Percentiles rank a stretch among this genome's conserved stretches.
Conservation (phyloP, 164 flowering plant species). For the Berberis thunbergii region DNA sequence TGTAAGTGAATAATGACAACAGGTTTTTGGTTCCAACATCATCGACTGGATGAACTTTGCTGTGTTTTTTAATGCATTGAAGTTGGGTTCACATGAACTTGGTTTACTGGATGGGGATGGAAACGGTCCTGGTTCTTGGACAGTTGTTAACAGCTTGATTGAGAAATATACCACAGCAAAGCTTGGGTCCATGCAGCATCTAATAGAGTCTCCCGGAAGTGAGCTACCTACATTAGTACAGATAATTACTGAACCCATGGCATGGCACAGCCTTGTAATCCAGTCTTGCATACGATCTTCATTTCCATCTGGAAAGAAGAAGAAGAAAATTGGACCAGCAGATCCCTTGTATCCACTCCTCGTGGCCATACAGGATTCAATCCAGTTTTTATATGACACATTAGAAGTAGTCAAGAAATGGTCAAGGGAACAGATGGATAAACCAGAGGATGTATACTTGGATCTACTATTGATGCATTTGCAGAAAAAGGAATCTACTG, state of each 20-base stretch:
- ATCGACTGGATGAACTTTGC: constrained; percentile 78
- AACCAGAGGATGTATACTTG: constrained; percentile 34
- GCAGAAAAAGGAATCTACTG: constrained; percentile 17
- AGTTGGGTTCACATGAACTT: constrained; percentile 35
- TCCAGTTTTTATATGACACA: constrained; percentile 25
- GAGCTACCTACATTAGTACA: constrained; percentile 43
- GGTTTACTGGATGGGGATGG: constrained; percentile 18
- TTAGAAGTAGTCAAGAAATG: constrained; percentile 46
- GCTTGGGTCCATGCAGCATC: constrained; percentile 25
- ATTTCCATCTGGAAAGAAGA: constrained; percentile 65
- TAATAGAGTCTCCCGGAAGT: constrained; percentile 26
- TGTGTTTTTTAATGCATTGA: constrained; percentile 79
- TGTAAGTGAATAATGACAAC: constrained; percentile 6
- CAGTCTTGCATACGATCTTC: constrained; percentile 61
- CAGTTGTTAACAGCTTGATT: constrained; percentile 39
- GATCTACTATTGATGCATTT: constrained; percentile 36
- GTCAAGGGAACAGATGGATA: constrained; percentile 35
- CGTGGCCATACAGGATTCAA: constrained; percentile 33
- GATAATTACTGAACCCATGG: constrained; percentile 66
- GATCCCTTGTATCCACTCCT: constrained; percentile 32
- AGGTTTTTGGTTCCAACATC: constrained; percentile 40
- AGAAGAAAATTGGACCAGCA: constrained; percentile 53
- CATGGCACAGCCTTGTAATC: constrained; percentile 75
- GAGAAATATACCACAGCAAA: constrained; percentile 34
- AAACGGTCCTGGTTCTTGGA: constrained; percentile 26